A percentile compares a stretch with the other conserved stretches of the same genome.
Evolutionary conservation across 495 filamentous ascomycete species (phyloP).

Genomic region (Trichoderma erinaceum): DNA sequence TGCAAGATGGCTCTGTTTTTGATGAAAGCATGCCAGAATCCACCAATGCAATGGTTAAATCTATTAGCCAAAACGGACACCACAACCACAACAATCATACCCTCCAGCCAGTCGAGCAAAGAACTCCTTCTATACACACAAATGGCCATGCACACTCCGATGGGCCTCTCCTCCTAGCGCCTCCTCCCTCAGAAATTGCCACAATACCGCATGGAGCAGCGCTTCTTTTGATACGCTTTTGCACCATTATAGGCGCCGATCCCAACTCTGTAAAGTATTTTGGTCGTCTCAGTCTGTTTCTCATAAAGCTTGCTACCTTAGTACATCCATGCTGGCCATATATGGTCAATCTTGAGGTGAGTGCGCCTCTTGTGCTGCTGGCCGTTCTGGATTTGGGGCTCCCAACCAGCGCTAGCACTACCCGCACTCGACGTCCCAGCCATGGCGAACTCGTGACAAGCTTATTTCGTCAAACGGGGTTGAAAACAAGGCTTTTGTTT

Average conservation of each 20-base stretch:
- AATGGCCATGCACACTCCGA: not conserved
- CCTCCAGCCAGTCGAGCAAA: conserved; percentile 19
- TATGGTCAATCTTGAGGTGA: conserved; percentile 28
- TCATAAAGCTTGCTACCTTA: conserved; percentile 36
- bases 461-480: conserved; percentile 22
- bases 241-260: conserved; percentile 1
- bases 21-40: conserved; percentile 19
- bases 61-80: not conserved
- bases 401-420: conserved; percentile 15
- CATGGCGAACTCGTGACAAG: conserved; percentile 18
- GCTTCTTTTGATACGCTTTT: conserved; percentile 27
- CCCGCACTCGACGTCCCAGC: conserved; percentile 15
- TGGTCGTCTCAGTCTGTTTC: conserved; percentile 32
- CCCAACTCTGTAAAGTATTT: conserved; percentile 23
- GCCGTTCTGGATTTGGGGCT: conserved; percentile 37
- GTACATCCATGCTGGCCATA: conserved; percentile 42
- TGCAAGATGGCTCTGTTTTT: conserved; percentile 30
- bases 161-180: conserved; percentile 17
- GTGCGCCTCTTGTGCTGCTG: conserved; percentile 31
- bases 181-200: conserved; percentile 18
- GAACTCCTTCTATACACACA: conserved; percentile 14
- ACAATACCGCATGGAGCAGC: conserved; percentile 30
- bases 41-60: not conserved
- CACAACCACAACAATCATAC: conserved; percentile 19
- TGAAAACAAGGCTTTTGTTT: conserved; percentile 33